These are phyloP conservation scores for Colletotrichum sidae DNA, from an alignment of 2,329 filamentous ascomycete species.

Conservation along the genomic window DNA sequence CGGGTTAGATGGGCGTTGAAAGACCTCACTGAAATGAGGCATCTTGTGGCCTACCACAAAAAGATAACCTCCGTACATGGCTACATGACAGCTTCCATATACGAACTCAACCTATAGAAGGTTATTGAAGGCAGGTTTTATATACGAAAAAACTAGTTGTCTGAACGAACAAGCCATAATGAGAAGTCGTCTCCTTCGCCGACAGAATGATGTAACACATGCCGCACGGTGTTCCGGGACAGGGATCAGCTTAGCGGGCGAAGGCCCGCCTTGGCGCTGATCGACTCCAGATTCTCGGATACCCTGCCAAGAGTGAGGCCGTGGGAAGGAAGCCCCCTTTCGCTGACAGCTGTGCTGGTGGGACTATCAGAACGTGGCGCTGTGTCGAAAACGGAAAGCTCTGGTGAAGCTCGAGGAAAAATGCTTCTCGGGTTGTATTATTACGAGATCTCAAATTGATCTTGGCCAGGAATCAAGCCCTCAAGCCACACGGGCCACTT, in stretches of 20 bases:
- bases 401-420: no score
- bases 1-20: no score
- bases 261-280: slow-evolving; percentile 35
- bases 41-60: no score
- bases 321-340: slow-evolving; percentile 12
- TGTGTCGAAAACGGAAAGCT: no score
- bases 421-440: no score
- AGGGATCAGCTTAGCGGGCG: slow-evolving; percentile 36
- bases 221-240: slow-evolving; percentile 30
- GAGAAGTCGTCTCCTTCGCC: slow-evolving; percentile 28
- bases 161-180: slow-evolving; percentile 12
- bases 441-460: no score
- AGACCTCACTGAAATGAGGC: no score
- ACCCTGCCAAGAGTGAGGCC: slow-evolving; percentile 29
- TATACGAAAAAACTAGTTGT: not conserved
- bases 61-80: no score
- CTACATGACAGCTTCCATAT: slow-evolving; percentile 5
- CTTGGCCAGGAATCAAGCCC: no score
- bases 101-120: not conserved
- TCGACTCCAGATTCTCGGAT: slow-evolving; percentile 34
- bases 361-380: not conserved
- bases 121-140: not conserved
- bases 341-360: not conserved
- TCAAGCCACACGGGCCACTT: no score
- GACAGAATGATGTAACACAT: slow-evolving; percentile 33